Conservation (phyloP, 495 filamentous ascomycete species). For the Diplogelasinospora grovesii region DNA sequence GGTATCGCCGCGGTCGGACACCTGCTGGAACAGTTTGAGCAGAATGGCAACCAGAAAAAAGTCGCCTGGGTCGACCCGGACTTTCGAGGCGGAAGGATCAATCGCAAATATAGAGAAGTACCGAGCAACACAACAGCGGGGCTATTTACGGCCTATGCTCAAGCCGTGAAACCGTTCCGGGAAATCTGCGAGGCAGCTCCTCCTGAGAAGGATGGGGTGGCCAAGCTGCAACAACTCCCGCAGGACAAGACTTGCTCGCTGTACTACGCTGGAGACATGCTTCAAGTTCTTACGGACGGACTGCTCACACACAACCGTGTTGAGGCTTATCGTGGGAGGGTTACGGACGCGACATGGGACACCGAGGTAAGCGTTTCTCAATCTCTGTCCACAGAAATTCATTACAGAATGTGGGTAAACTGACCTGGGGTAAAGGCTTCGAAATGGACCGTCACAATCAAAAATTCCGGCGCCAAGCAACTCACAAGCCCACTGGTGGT, state of each 20-base stretch:
- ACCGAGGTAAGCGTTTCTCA: not conserved
- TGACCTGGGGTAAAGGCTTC: not conserved
- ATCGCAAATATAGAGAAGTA: constrained; percentile 9
- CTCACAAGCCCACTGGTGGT: constrained; percentile 10
- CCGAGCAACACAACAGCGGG: constrained; percentile 19
- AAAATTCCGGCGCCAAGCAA: not conserved
- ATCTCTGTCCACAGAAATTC: not conserved
- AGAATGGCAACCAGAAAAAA: constrained; percentile 3
- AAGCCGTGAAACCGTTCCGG: constrained; percentile 6
- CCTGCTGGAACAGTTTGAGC: constrained; percentile 11
- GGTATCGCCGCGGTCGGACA: constrained; percentile 22
- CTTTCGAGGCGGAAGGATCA: constrained; percentile 15
- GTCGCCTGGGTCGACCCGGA: constrained; percentile 18
- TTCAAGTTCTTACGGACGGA: constrained; percentile 1
- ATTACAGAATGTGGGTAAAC: no score
- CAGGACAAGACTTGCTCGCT: constrained; percentile 13
- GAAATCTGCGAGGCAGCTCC: constrained; percentile 8
- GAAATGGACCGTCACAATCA: constrained; percentile 7
- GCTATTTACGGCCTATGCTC: constrained; percentile 14
- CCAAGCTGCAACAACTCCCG: constrained; percentile 1
- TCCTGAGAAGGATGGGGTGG: constrained; percentile 9
- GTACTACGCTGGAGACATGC: constrained; percentile 16
- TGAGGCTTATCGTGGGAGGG: constrained; percentile 2
- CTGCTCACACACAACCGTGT: constrained; percentile 7
- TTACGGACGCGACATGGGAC: not conserved